Percentiles rank a stretch among this genome's conserved stretches.
phyloP scores from a whole-genome alignment of 306 rosid genomes.

The Vigna nakashimae region DNA sequence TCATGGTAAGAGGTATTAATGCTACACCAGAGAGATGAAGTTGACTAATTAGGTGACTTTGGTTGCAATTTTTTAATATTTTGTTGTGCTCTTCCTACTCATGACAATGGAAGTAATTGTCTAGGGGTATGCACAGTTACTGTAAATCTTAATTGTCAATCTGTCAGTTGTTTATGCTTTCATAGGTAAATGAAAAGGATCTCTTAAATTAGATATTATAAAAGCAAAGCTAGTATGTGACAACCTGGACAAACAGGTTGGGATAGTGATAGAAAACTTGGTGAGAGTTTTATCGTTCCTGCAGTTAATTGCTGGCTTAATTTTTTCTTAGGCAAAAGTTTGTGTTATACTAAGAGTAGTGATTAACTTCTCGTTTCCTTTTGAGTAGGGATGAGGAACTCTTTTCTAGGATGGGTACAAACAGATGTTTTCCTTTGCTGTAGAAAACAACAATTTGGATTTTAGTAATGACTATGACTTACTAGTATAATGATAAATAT shows the following conservation, averaged over 20 bases:
- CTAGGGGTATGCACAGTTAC: background rate
- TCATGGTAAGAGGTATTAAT: conserved; percentile 1
- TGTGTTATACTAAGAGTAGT: background rate
- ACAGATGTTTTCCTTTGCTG: conserved; percentile 13
- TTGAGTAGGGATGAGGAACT: background rate
- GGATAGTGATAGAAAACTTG: background rate
- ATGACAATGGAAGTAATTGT: conserved; percentile 28
- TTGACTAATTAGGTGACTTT: conserved; percentile 29
- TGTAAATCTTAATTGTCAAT: background rate
- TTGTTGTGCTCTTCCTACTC: conserved; percentile 13
- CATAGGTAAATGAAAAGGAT: background rate
- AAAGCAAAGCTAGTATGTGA: conserved; percentile 17
- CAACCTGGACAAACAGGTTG: conserved; percentile 1
- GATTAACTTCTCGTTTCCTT: conserved; percentile 4
- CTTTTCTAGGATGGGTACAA: background rate
- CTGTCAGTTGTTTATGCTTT: background rate
- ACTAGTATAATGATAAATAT: background rate
- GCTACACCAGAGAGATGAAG: conserved; percentile 6
- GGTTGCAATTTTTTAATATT: conserved; percentile 9
- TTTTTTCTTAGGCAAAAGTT: background rate
- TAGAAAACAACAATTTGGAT: background rate
- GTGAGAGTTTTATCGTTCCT: background rate
- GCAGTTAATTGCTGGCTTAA: conserved; percentile 1
- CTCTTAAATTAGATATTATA: background rate
- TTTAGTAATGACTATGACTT: background rate